Conservation (phyloP, 2,329 filamentous ascomycete genomes). For the Fusarium neocosmosporiellum region DNA sequence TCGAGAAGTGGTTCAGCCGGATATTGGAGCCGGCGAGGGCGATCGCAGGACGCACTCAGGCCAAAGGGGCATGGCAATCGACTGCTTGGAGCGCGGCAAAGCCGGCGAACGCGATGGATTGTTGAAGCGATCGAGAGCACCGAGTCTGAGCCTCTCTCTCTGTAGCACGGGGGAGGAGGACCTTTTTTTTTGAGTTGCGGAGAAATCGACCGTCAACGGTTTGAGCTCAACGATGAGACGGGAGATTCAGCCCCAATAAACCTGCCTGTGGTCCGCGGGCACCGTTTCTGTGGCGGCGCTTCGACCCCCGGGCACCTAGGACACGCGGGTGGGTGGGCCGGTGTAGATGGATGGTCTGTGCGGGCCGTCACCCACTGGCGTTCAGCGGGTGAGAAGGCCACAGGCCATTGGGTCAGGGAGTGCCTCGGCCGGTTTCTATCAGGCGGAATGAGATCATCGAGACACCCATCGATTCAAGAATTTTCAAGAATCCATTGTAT, state of each 20-base stretch:
- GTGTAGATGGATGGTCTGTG: slow-evolving; percentile 29
- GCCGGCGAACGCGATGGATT: slow-evolving; percentile 29
- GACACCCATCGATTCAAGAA: not conserved
- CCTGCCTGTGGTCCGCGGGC: not conserved
- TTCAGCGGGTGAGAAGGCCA: slow-evolving; percentile 25
- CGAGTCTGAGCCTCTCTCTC: not conserved
- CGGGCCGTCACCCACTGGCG: slow-evolving; percentile 27
- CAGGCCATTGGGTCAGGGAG: slow-evolving; percentile 4
- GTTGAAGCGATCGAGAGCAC: not conserved
- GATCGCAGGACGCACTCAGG: slow-evolving; percentile 35
- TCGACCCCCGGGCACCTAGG: slow-evolving; percentile 5
- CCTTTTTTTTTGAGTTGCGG: slow-evolving; percentile 1
- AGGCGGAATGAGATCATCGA: slow-evolving; percentile 25
- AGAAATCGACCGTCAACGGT: not conserved
- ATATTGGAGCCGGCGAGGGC: slow-evolving; percentile 38
- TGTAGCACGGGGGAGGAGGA: not conserved
- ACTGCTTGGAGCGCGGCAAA: slow-evolving; percentile 31
- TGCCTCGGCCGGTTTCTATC: slow-evolving; percentile 17
- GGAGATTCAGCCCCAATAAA: slow-evolving; percentile 20
- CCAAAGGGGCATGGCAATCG: slow-evolving; percentile 41
- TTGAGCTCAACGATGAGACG: slow-evolving; percentile 9
- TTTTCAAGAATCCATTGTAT: not conserved
- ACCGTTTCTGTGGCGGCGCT: slow-evolving; percentile 21
- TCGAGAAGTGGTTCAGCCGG: slow-evolving; percentile 27
- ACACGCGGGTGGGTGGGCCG: not conserved